A percentile compares a stretch with the other conserved stretches of the same genome.
These are phyloP conservation scores for Dipteronia sinensis DNA, from an alignment of 345 rosid species.

Conservation along the genomic window DNA sequence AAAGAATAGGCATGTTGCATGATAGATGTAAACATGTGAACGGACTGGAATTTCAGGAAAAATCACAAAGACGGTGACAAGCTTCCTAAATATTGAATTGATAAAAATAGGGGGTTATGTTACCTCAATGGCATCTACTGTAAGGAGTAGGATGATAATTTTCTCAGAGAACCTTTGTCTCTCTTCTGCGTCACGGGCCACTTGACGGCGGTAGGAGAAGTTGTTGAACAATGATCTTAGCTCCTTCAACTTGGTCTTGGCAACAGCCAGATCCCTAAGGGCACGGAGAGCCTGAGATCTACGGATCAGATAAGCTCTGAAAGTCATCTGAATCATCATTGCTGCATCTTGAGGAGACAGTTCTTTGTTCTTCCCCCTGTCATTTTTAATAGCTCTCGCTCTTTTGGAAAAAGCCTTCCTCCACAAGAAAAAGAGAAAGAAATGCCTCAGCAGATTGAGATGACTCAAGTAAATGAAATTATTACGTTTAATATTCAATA, in stretches of 20 bases:
- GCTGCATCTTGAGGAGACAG: constrained; percentile 81
- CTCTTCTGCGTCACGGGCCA: constrained; percentile 79
- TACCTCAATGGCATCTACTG: constrained; percentile 98
- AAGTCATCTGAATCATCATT: constrained; percentile 72
- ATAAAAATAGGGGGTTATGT: neutral
- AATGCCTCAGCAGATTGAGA: neutral
- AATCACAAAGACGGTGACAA: neutral
- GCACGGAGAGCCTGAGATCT: constrained; percentile 84
- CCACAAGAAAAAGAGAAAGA: constrained; percentile 12
- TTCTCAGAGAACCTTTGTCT: constrained; percentile 79
- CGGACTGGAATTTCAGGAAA: neutral
- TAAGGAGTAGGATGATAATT: constrained; percentile 90
- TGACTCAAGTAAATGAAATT: neutral
- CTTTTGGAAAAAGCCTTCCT: constrained; percentile 79
- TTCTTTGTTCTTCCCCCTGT: constrained; percentile 80
- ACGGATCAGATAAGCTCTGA: constrained; percentile 78
- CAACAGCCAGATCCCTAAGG: constrained; percentile 86
- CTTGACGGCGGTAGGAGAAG: constrained; percentile 74
- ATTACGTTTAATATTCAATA: neutral
- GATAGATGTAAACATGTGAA: neutral
- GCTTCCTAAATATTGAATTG: neutral
- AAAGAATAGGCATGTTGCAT: neutral
- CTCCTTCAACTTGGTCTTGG: constrained; percentile 91
- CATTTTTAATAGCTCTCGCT: constrained; percentile 47
- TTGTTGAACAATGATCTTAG: constrained; percentile 74